phyloP scores from a whole-genome alignment of 495 filamentous ascomycete genomes.

The Parachaetomium inaequale region DNA sequence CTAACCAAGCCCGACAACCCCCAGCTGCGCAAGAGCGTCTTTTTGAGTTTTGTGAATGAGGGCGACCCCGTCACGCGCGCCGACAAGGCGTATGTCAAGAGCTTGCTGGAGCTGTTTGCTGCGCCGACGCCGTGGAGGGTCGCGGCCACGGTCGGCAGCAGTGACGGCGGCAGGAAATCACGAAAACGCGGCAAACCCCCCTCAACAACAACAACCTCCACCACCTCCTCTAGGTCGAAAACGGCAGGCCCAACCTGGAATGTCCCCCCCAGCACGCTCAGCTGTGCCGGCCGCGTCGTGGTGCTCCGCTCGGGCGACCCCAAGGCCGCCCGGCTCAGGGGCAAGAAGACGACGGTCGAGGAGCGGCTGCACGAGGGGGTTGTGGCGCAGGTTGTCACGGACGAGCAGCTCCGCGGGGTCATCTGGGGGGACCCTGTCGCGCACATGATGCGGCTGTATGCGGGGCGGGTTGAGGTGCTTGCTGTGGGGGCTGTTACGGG shows the following conservation, averaged over 20 bases:
- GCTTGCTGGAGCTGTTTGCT: conserved; percentile 66
- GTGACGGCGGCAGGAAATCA: not conserved
- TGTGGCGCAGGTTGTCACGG: conserved; percentile 59
- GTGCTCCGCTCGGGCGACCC: conserved; percentile 51
- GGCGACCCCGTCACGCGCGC: conserved; percentile 76
- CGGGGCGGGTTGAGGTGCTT: conserved; percentile 61
- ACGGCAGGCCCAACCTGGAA: conserved; percentile 48
- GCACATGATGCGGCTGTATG: conserved; percentile 76
- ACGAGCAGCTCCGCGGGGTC: conserved; percentile 59
- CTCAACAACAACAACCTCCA: not conserved
- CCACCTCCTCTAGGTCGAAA: conserved; percentile 20
- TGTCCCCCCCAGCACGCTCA: conserved; percentile 59
- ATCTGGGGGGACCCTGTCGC: conserved; percentile 77
- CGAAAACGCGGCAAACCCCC: conserved; percentile 19
- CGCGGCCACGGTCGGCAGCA: not conserved
- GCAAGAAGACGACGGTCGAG: conserved; percentile 33
- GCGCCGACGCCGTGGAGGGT: conserved; percentile 55
- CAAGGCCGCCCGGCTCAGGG: conserved; percentile 29
- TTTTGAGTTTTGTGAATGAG: conserved; percentile 76
- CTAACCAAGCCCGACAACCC: conserved; percentile 52
- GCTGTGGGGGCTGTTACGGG: conserved; percentile 64
- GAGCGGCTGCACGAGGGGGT: conserved; percentile 48
- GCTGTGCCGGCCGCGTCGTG: conserved; percentile 64
- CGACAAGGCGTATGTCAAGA: conserved; percentile 68
- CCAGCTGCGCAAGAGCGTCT: conserved; percentile 58